Evolutionary conservation across 2,329 filamentous ascomycete genomes (phyloP), one percentile per base, ranked within the genome.

Genomic region (Fusarium zealandicum): DNA sequence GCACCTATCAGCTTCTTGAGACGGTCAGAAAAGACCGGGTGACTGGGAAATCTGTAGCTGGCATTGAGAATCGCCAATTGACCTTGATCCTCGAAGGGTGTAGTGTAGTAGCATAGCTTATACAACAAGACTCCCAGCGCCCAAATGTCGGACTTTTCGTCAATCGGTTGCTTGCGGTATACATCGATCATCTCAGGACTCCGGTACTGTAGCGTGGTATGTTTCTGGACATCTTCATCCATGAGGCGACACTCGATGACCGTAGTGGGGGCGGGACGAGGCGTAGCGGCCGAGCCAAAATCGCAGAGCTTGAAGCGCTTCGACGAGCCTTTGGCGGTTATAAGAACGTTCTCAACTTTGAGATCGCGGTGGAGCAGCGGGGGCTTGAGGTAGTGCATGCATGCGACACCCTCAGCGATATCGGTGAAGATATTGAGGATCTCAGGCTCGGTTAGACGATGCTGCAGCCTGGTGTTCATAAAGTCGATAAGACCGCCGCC

Each of bases 121-220:
- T 99, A 99, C 48, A 99, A 77, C 53, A 99, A 78, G 35, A 99
- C 95, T 5, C 95, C 95, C 57, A 99, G 77, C 1, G 95, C 95
- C 95, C 93, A 99, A 25, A 99, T 97, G 73, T 99, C 95, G 41
- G 93, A 96, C 78, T 99, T 99, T 77, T 99, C 95, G 70, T 99
- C 92, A 70, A 99, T 96, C 1, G 95, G 92, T 67, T 93, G 91
- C 74, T 96, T 96, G 59, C 93, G 84, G 76, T 97, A 99, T 18
- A 99, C 95, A 70, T 99, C 95, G 56, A 99, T 88, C 95, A 99
- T 99, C 76, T 99, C 95, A 6, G 95, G 95, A 72, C 93, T 98
- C 63, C 95, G 85, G 73, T 99, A 99, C 73, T 99, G 95, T 75
- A 99, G 82, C 1, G 95, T 99, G 0, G 95, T 99, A 72, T 99